A percentile compares a stretch with the other conserved stretches of the same genome.
These are phyloP conservation scores for Phoma sp. DNA, from an alignment of 2,329 filamentous ascomycete species.

Conservation along the genomic window DNA sequence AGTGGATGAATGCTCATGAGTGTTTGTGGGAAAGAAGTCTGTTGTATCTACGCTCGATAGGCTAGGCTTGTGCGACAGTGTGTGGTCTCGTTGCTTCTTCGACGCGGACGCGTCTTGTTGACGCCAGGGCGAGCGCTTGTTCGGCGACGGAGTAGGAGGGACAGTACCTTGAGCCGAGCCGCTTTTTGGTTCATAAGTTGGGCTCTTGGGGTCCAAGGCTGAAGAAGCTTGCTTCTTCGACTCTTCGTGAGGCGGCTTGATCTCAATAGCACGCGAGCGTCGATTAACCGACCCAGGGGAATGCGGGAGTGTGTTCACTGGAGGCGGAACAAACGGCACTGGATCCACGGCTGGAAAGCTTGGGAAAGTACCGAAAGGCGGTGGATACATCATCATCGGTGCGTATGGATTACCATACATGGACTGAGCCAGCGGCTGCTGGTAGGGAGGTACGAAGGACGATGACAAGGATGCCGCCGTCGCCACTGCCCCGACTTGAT, in stretches of 20 bases:
- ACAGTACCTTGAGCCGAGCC: conserved; percentile 19
- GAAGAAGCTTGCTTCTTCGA: conserved; percentile 34
- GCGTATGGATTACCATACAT: conserved; percentile 36
- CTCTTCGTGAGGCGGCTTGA: conserved; percentile 46
- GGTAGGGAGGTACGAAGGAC: conserved; percentile 34
- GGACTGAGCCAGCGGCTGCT: conserved; percentile 31
- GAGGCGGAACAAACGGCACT: conserved; percentile 28
- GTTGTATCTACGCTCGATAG: conserved; percentile 50
- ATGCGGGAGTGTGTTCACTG: conserved; percentile 22
- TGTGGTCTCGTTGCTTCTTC: conserved; percentile 22
- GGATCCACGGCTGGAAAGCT: conserved; percentile 28
- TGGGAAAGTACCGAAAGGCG: conserved; percentile 29
- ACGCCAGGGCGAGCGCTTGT: conserved; percentile 38
- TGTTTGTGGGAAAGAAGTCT: conserved; percentile 51
- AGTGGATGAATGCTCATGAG: conserved; percentile 50
- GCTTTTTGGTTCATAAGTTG: conserved; percentile 46
- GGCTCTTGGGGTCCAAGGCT: conserved; percentile 48
- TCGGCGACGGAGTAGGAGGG: conserved; percentile 44
- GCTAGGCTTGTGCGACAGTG: conserved; percentile 44
- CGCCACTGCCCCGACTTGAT: conserved; percentile 7
- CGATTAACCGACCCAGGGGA: conserved; percentile 44
- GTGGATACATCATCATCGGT: conserved; percentile 38
- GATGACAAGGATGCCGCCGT: conserved; percentile 17
- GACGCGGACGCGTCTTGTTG: conserved; percentile 24
- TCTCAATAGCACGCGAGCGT: conserved; percentile 50